These are phyloP conservation scores for Acanthamoeba lenticulata DNA, from an alignment of 208 protist species.

Conservation along the genomic window DNA sequence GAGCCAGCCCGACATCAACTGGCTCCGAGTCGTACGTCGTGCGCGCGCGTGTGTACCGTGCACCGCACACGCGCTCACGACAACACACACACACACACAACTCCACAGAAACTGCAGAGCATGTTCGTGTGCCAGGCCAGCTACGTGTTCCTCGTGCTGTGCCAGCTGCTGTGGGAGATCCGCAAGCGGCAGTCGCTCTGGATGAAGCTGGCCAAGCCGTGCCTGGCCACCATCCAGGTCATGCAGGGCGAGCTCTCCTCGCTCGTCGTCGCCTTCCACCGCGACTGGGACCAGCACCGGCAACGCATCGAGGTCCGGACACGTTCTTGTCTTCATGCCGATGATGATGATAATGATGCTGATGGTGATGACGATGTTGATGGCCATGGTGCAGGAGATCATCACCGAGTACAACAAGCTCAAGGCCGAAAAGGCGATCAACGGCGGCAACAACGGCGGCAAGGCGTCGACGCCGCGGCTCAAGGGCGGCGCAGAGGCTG, in stretches of 20 bases:
- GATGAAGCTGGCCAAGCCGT: slow-evolving; percentile 11
- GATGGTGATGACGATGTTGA: too few relatives aligned
- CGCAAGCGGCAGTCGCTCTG: slow-evolving; percentile 16
- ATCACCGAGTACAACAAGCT: slow-evolving; percentile 57
- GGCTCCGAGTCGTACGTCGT: neutral
- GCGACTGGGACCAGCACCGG: slow-evolving; percentile 11
- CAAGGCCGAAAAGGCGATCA: neutral
- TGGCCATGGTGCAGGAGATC: neutral
- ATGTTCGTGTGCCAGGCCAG: slow-evolving; percentile 43
- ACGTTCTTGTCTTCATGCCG: too few relatives aligned
- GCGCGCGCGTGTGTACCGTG: neutral
- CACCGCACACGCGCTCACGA: neutral
- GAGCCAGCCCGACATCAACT: neutral
- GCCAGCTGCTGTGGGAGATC: slow-evolving; percentile 54
- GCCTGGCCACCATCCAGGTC: slow-evolving; percentile 26
- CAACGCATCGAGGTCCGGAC: slow-evolving; percentile 10
- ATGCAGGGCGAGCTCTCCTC: slow-evolving; percentile 40
- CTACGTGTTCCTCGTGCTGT: slow-evolving; percentile 27
- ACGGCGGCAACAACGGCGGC: neutral
- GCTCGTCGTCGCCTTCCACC: slow-evolving; percentile 21
- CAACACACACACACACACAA: too few relatives aligned
- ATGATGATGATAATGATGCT: too few relatives aligned
- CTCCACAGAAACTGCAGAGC: neutral
- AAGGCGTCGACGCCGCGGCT: neutral
- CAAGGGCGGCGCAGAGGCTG: neutral